Conservation (phyloP, 345 rosid species). For the Cardiospermum halicacabum region DNA sequence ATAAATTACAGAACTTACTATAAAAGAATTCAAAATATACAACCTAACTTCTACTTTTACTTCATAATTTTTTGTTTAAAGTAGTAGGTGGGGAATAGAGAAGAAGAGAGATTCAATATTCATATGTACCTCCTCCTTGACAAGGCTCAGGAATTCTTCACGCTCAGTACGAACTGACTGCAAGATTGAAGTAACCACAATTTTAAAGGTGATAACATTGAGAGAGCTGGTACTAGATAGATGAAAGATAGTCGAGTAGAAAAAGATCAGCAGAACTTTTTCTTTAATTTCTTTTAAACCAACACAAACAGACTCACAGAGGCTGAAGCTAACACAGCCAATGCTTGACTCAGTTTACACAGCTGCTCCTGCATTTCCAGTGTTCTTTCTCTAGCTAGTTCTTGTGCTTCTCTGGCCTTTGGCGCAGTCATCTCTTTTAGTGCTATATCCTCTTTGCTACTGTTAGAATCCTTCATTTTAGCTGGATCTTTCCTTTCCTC, state of each 20-base stretch:
- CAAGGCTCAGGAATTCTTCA: conserved; percentile 78
- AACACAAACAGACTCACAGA: conserved; percentile 51
- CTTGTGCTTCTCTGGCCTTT: conserved; percentile 67
- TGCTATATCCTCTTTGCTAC: conserved; percentile 63
- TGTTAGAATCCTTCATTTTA: conserved; percentile 51
- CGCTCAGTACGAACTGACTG: conserved; percentile 92
- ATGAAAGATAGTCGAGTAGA: conserved; percentile 1
- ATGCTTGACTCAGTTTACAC: conserved; percentile 75
- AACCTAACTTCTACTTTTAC: not conserved
- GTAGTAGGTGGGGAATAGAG: not conserved
- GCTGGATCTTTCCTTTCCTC: conserved; percentile 70
- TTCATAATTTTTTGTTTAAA: not conserved
- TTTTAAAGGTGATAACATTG: conserved; percentile 6
- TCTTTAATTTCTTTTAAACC: conserved; percentile 1
- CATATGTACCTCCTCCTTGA: conserved; percentile 77
- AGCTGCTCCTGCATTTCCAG: conserved; percentile 72
- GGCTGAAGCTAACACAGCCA: conserved; percentile 90
- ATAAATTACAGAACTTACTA: not conserved
- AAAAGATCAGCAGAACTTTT: conserved; percentile 14
- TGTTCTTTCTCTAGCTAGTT: conserved; percentile 66
- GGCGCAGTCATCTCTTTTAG: conserved; percentile 65
- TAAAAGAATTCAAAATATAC: too few relatives aligned
- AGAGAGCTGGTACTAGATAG: not conserved
- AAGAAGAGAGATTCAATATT: not conserved
- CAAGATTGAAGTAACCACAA: conserved; percentile 22